These are phyloP conservation scores for Hericium coralloides DNA, from an alignment of 768 basidiomycete genomes.

Conservation along the genomic window DNA sequence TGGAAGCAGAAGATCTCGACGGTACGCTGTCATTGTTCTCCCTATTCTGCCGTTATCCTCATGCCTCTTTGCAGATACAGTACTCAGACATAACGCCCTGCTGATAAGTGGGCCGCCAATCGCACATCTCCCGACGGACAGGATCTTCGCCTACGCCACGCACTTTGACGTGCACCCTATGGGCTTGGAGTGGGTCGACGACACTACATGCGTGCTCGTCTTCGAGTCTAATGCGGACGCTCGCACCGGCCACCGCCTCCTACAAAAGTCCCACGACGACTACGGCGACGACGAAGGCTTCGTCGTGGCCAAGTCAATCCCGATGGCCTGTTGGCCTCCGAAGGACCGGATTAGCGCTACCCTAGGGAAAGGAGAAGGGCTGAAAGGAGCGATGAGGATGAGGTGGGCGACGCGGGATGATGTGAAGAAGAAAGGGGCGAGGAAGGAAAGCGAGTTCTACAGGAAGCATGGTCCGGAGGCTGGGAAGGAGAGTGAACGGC, in stretches of 20 bases:
- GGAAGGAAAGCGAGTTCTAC: constrained; percentile 69
- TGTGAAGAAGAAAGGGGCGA: constrained; percentile 72
- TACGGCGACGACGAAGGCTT: constrained; percentile 48
- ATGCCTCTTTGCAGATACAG: constrained; percentile 24
- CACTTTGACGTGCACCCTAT: constrained; percentile 70
- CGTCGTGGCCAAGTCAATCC: constrained; percentile 59
- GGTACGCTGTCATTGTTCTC: constrained; percentile 10
- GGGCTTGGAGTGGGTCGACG: constrained; percentile 81
- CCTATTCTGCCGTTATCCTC: constrained; percentile 1
- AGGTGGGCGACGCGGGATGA: constrained; percentile 69
- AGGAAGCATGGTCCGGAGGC: constrained; percentile 58
- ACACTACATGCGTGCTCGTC: constrained; percentile 73
- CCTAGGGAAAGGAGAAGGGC: constrained; percentile 58
- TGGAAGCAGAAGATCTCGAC: constrained; percentile 8
- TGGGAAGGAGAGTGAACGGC: constrained; percentile 42
- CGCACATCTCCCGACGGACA: constrained; percentile 61
- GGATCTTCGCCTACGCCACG: constrained; percentile 75
- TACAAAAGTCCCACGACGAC: constrained; percentile 45
- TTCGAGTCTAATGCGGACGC: constrained; percentile 52
- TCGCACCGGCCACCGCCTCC: constrained; percentile 35
- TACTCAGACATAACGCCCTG: constrained; percentile 56
- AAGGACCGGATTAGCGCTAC: constrained; percentile 69
- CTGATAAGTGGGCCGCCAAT: constrained; percentile 69
- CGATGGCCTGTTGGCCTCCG: constrained; percentile 68
- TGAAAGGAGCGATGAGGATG: constrained; percentile 61